These are phyloP conservation scores for Aspergillus biplanus DNA, from an alignment of 495 filamentous ascomycete genomes.

Conservation along the genomic window DNA sequence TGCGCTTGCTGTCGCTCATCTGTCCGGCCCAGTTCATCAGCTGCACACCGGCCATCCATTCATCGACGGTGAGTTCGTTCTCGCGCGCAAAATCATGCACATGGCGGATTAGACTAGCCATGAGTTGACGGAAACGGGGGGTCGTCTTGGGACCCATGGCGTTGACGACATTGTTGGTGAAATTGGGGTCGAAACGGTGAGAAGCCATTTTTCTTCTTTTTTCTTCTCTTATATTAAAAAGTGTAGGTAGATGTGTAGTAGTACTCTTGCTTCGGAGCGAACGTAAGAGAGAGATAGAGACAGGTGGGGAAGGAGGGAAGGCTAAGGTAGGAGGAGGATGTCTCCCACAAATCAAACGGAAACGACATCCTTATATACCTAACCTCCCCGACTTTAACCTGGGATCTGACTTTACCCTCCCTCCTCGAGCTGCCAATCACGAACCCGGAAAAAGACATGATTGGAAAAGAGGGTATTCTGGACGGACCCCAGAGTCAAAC, in stretches of 20 bases:
- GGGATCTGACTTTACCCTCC: not conserved
- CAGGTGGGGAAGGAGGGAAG: not conserved
- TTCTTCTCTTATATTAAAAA: not conserved
- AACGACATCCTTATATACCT: slow-evolving; percentile 12
- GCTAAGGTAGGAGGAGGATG: not conserved
- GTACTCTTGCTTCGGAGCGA: not conserved
- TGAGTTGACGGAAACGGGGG: slow-evolving; percentile 53
- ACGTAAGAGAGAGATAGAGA: not conserved
- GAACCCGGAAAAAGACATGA: slow-evolving; percentile 9
- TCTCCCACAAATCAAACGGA: not conserved
- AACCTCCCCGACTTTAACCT: not conserved
- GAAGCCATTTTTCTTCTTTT: slow-evolving; percentile 34
- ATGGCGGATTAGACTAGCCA: slow-evolving; percentile 47
- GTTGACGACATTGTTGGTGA: slow-evolving; percentile 71
- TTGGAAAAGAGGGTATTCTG: slow-evolving; percentile 10
- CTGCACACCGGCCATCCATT: slow-evolving; percentile 50
- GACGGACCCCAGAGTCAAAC: slow-evolving; percentile 11
- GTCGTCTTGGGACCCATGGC: slow-evolving; percentile 69
- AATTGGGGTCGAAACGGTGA: slow-evolving; percentile 57
- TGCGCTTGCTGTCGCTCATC: slow-evolving; percentile 71
- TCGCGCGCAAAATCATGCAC: slow-evolving; percentile 55
- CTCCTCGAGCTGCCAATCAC: not conserved
- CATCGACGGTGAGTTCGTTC: slow-evolving; percentile 51
- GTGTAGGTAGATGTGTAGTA: slow-evolving; percentile 4
- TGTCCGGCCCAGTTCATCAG: slow-evolving; percentile 74